A percentile compares a stretch with the other conserved stretches of the same genome.
Conservation (phyloP, 176 grass and related monocot species). For the Aegilops umbellulata region DNA sequence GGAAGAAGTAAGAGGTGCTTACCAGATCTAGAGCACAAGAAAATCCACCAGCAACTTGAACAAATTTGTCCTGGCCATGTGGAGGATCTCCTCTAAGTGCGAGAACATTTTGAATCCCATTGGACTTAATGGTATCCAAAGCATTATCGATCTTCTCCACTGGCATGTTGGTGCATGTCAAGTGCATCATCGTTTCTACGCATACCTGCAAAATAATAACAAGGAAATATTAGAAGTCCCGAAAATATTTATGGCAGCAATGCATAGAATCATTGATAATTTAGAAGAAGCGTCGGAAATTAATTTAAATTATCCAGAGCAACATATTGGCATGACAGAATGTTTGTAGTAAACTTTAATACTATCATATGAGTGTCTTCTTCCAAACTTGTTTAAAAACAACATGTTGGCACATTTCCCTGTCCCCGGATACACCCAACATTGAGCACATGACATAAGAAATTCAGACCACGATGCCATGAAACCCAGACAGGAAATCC, state of each 20-base stretch:
- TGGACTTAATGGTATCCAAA: constrained; percentile 68
- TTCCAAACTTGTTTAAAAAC: too few relatives aligned
- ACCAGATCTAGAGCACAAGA: constrained; percentile 91
- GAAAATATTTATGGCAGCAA: not conserved
- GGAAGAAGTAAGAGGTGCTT: not conserved
- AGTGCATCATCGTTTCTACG: constrained; percentile 95
- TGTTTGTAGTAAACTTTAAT: not conserved
- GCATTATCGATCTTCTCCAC: constrained; percentile 87
- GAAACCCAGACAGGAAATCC: not conserved
- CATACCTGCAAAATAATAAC: constrained; percentile 53
- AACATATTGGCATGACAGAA: not conserved
- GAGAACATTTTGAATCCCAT: constrained; percentile 96
- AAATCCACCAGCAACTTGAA: constrained; percentile 81
- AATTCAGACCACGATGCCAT: not conserved
- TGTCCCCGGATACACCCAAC: not conserved
- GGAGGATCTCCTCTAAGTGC: constrained; percentile 87
- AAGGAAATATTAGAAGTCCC: not conserved
- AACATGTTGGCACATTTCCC: too few relatives aligned
- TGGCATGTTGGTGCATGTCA: constrained; percentile 95
- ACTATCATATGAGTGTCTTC: not conserved
- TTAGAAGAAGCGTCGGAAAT: not conserved
- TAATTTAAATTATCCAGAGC: not conserved
- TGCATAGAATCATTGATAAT: not conserved
- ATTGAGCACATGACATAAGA: not conserved
- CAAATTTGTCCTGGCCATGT: constrained; percentile 83